A percentile compares a stretch with the other conserved stretches of the same genome.
Conservation (phyloP, 768 basidiomycete genomes). For the Pleurotus giganteus region DNA sequence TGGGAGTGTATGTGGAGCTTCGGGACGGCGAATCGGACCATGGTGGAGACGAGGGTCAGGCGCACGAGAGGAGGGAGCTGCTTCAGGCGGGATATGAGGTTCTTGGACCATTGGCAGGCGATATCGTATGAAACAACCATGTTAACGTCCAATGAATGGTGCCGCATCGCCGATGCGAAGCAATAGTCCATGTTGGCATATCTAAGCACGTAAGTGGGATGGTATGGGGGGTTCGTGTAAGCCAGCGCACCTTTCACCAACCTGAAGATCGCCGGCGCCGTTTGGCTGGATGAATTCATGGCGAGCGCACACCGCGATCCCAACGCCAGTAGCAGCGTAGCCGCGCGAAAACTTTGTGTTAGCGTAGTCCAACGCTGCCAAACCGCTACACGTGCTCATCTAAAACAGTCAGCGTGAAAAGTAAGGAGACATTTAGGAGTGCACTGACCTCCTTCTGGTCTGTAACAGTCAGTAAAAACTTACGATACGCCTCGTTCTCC, state of each 20-base stretch:
- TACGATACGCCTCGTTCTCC: slow-evolving; percentile 7
- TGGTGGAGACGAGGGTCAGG: slow-evolving; percentile 4
- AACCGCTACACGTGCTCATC: neutral
- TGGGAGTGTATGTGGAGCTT: slow-evolving; percentile 30
- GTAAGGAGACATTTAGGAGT: neutral
- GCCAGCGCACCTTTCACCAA: slow-evolving; percentile 8
- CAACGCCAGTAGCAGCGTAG: slow-evolving; percentile 25
- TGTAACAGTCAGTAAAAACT: slow-evolving; percentile 4
- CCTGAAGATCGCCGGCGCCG: slow-evolving; percentile 27
- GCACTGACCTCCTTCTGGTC: slow-evolving; percentile 11
- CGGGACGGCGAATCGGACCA: slow-evolving; percentile 21
- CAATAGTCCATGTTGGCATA: slow-evolving; percentile 37
- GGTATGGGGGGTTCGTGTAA: neutral
- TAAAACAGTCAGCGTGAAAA: neutral
- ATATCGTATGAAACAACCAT: neutral
- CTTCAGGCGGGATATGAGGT: slow-evolving; percentile 10
- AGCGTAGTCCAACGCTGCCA: no score
- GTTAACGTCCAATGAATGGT: neutral
- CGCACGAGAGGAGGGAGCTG: slow-evolving; percentile 13
- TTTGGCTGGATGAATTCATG: slow-evolving; percentile 27
- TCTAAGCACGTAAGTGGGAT: slow-evolving; percentile 14
- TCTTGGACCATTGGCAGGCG: no score
- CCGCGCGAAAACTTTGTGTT: slow-evolving; percentile 18
- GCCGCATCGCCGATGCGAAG: slow-evolving; percentile 20
- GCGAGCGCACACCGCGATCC: slow-evolving; percentile 24